Base-by-base conservation (phyloP, 352 stramenopile genomes). In the Phytophthora citricola region DNA sequence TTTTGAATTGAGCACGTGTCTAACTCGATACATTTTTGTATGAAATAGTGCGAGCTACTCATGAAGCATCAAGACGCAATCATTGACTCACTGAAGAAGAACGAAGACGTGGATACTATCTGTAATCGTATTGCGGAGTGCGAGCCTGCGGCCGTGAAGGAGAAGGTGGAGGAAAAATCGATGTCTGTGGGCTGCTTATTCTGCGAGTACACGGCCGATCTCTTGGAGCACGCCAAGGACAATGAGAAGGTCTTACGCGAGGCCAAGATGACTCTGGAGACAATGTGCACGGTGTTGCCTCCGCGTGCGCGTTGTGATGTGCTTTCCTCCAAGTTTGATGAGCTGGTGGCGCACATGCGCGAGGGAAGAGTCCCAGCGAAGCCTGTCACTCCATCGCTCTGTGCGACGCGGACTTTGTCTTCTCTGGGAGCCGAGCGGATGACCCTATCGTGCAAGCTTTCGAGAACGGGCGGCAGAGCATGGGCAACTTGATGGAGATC, bases 251-350 rank as follows among this genome's bases (percentile, higher is more conserved):
- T 78, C 41, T 61, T 93, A 31, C 80, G 72, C 14, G 61, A 92
- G 36, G 79, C 79, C 0, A 93, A 93, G 72, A 24, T 86, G 49
- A 85, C 82, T 26, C 68, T 95, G 20, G 77, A 92, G 63, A 89
- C 85, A 1, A 87, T 95, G 72, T 95, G 87, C 71, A 73, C 77
- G 7, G 75, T 92, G 36, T 62, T 95, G 11, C 87, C 85, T 4
- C 83, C 83, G 0, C 72, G 46, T 49, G 84, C 76, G 32, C 77
- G 72, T 38, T 91, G 84, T 57, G 84, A 92, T 51, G 62, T 83
- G 55, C 82, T 92, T 31, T 83, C 79, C 24, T 85, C 79, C 36
- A 90, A 93, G 64, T 95, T 95, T 26, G 87, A 95, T 52, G 75
- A 83, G 48, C 58, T 95, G 7, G 68, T 79, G n/a, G 48, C 75